Percentiles rank a stretch among this genome's conserved stretches.
phyloP scores from a whole-genome alignment of 2,329 filamentous ascomycete genomes.

The Xylaria arbuscula region DNA sequence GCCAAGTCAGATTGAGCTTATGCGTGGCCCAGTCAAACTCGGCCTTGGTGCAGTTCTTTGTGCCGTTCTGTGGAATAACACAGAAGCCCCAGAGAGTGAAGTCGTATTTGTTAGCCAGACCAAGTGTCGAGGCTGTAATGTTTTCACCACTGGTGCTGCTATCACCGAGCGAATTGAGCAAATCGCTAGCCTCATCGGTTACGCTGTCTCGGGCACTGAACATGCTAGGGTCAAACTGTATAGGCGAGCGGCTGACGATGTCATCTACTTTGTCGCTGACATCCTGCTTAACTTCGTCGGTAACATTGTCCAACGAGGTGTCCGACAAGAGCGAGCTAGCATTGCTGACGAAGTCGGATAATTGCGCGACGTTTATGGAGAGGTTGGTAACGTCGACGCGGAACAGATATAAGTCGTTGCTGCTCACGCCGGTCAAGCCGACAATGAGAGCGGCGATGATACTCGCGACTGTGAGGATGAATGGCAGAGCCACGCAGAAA shows the following conservation, averaged over 20 bases:
- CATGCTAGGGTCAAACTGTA: constrained; percentile 38
- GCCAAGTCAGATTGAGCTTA: constrained; percentile 66
- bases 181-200: constrained; percentile 24
- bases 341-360: constrained; percentile 43
- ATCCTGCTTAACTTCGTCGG: constrained; percentile 19
- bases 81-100: constrained; percentile 92
- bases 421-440: constrained; percentile 65
- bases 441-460: constrained; percentile 75
- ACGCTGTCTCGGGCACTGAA: constrained; percentile 13
- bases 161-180: constrained; percentile 43
- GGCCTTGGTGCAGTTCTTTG: constrained; percentile 74
- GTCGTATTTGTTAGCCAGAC: constrained; percentile 80
- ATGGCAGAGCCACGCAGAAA: constrained; percentile 87
- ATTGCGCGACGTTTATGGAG: constrained; percentile 58
- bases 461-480: constrained; percentile 80
- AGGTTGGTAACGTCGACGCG: constrained; percentile 72
- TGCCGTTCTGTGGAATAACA: constrained; percentile 66
- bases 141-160: constrained; percentile 51
- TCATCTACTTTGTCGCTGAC: constrained; percentile 32
- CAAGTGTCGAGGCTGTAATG: constrained; percentile 68
- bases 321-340: constrained; percentile 33
- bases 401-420: constrained; percentile 69
- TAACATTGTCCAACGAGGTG: constrained; percentile 24
- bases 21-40: constrained; percentile 82
- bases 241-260: constrained; percentile 35